Evolutionary conservation across 768 basidiomycete genomes (phyloP).

Genomic region (Tulasnella sp.): DNA sequence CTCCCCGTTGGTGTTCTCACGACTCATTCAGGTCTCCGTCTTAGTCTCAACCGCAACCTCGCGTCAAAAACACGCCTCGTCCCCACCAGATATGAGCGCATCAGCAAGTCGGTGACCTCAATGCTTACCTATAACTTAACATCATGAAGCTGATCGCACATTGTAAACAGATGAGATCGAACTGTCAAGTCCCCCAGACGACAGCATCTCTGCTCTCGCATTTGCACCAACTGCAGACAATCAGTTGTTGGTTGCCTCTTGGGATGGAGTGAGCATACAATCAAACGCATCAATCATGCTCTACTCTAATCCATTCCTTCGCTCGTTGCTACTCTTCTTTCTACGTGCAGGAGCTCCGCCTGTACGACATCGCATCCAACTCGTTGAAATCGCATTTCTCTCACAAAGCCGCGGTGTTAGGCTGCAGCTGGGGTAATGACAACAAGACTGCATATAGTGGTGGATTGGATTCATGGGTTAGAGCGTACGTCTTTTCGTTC

Average conservation of each 20-base stretch:
- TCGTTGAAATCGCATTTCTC: conserved; percentile 75
- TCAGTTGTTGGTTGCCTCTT: conserved; percentile 74
- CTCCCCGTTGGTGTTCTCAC: neutral
- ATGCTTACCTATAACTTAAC: neutral
- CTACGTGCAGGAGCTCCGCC: conserved; percentile 49
- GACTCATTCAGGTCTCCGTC: neutral
- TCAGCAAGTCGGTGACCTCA: neutral
- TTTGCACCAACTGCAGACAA: conserved; percentile 77
- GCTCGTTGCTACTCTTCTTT: conserved; percentile 30
- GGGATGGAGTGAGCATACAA: conserved; percentile 62
- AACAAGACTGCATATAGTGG: conserved; percentile 69
- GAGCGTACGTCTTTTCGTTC: conserved; percentile 51
- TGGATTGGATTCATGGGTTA: conserved; percentile 73
- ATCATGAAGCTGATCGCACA: neutral
- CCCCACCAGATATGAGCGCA: neutral
- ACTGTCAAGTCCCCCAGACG: conserved; percentile 54
- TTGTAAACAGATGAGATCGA: conserved; percentile 5
- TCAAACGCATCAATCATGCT: neutral
- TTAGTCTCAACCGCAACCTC: neutral
- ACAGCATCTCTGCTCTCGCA: conserved; percentile 70
- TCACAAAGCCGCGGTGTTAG: conserved; percentile 82
- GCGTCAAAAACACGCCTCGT: neutral
- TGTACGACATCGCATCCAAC: conserved; percentile 48
- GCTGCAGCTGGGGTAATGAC: conserved; percentile 61
- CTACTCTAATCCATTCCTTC: conserved; percentile 29